phyloP scores from a whole-genome alignment of 2,329 filamentous ascomycete species.

The Aspergillus sp. region DNA sequence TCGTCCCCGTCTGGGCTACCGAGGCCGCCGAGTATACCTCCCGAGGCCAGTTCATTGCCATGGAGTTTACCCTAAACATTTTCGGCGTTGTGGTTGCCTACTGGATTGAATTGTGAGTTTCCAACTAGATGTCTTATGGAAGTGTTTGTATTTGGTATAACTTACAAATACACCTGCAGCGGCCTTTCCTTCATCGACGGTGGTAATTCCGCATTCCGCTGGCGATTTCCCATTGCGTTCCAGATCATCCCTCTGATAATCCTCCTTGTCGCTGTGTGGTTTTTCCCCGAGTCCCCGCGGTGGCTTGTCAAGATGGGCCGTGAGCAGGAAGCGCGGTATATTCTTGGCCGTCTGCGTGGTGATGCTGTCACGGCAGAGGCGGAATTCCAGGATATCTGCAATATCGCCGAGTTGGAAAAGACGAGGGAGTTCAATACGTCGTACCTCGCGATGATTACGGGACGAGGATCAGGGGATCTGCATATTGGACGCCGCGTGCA shows the following conservation, averaged over 20 bases:
- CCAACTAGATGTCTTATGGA: too few species aligned
- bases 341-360: conserved; percentile 65
- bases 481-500: conserved; percentile 39
- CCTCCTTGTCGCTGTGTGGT: conserved; percentile 59
- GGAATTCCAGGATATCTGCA: too few species aligned
- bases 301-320: conserved; percentile 64
- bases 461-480: too few species aligned
- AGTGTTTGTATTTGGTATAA: too few species aligned
- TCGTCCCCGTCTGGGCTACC: too few species aligned
- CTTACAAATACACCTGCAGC: background rate
- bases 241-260: conserved; percentile 65
- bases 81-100: conserved; percentile 44
- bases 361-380: too few species aligned
- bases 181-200: conserved; percentile 62
- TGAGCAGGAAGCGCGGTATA: conserved; percentile 65
- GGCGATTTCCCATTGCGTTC: conserved; percentile 70
- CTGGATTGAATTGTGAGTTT: conserved; percentile 53
- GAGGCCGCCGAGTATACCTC: too few species aligned
- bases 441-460: too few species aligned
- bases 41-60: too few species aligned
- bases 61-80: too few species aligned
- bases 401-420: too few species aligned
- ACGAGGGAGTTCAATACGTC: too few species aligned
- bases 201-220: conserved; percentile 60
- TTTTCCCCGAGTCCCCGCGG: conserved; percentile 66